phyloP scores from a whole-genome alignment of 2,329 filamentous ascomycete genomes.

The Sarocladium brachiariae region DNA sequence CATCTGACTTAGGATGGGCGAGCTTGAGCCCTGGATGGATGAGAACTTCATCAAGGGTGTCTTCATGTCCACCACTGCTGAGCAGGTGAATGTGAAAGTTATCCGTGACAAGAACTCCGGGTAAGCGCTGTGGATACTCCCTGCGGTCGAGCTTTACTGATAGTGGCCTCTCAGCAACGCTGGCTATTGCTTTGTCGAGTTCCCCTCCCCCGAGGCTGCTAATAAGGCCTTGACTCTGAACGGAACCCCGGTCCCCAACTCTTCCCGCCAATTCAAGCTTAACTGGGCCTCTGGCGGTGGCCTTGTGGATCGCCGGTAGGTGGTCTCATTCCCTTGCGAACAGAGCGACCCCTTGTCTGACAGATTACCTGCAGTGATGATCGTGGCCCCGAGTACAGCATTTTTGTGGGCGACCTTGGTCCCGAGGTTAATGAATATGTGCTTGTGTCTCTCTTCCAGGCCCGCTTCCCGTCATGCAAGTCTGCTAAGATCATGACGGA shows the following conservation, averaged over 20 bases:
- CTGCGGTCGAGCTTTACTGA: constrained; percentile 10
- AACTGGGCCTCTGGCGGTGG: constrained; percentile 99
- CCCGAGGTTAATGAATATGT: constrained; percentile 99
- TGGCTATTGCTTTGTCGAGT: constrained; percentile 98
- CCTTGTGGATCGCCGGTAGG: constrained; percentile 83
- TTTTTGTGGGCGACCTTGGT: constrained; percentile 96
- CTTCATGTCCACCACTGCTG: constrained; percentile 80
- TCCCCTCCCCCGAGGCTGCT: constrained; percentile 73
- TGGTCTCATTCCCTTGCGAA: constrained; percentile 12
- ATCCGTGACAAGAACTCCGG: constrained; percentile 99
- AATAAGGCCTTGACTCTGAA: constrained; percentile 88
- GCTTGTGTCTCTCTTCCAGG: constrained; percentile 93
- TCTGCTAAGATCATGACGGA: constrained; percentile 99
- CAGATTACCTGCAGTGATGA: constrained; percentile 62
- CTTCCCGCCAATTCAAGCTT: constrained; percentile 90
- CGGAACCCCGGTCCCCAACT: constrained; percentile 86
- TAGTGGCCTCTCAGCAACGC: constrained; percentile 60
- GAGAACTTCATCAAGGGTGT: constrained; percentile 97
- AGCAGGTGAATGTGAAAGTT: constrained; percentile 98
- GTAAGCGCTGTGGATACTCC: constrained; percentile 44
- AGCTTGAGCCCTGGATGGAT: constrained; percentile 98
- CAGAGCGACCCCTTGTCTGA: no score
- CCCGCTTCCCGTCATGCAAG: constrained; percentile 94
- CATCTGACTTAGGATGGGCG: constrained; percentile 99
- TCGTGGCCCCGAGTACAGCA: constrained; percentile 90